These are phyloP conservation scores for Lenzites betulinus DNA, from an alignment of 768 basidiomycete genomes.

Conservation along the genomic window DNA sequence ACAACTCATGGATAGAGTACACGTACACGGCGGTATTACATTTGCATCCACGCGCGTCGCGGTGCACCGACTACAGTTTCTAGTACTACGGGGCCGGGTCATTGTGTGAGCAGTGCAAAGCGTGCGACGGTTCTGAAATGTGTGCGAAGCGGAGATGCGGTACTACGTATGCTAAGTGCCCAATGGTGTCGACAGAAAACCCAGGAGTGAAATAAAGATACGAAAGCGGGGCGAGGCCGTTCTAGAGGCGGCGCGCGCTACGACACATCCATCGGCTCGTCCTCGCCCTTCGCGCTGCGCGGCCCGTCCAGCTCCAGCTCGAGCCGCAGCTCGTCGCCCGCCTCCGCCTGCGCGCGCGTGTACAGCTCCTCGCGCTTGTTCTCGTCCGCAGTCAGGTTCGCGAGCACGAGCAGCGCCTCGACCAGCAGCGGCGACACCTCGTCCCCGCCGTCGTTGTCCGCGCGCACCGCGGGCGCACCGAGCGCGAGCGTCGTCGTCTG, in stretches of 20 bases:
- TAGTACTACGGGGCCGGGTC: too few relatives aligned
- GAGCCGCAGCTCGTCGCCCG: constrained; percentile 41
- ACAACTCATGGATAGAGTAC: too few relatives aligned
- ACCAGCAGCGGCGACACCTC: constrained; percentile 39
- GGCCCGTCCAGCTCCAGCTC: constrained; percentile 19
- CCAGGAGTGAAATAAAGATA: too few relatives aligned
- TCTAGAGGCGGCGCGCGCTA: not conserved
- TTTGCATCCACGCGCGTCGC: too few relatives aligned
- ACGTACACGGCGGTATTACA: too few relatives aligned
- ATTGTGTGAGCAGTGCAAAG: too few relatives aligned
- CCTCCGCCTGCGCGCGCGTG: constrained; percentile 49
- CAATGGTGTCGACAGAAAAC: too few relatives aligned
- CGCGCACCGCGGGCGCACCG: not conserved
- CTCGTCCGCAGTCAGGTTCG: constrained; percentile 56
- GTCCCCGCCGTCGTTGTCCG: constrained; percentile 1
- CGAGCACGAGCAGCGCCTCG: constrained; percentile 60
- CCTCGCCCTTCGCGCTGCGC: not conserved
- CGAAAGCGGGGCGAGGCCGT: not conserved
- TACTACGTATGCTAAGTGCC: too few relatives aligned
- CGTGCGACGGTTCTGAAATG: too few relatives aligned
- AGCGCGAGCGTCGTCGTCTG: not conserved
- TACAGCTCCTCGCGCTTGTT: constrained; percentile 54
- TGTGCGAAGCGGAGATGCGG: too few relatives aligned
- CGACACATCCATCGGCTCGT: constrained; percentile 10
- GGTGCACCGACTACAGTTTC: too few relatives aligned